Evolutionary conservation across 2,329 filamentous ascomycete species (phyloP), one percentile per base, ranked within the genome.

Genomic region (Zarea fungicola): DNA sequence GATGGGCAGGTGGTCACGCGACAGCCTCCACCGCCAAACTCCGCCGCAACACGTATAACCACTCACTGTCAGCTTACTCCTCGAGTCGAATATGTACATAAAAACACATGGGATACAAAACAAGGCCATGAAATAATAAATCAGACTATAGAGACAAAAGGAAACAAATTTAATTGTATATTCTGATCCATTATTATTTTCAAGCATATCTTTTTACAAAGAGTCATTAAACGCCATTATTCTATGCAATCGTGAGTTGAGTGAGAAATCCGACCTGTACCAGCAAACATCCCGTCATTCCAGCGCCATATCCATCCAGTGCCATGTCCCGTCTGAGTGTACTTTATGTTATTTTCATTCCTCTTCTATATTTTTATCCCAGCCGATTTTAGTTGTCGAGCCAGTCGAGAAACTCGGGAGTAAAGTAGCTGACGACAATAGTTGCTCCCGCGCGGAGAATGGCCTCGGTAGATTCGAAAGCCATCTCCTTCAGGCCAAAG

Each of bases 371-470:
- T 29, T 2, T 42, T n/a, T 42, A 22, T 22, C 13, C 19, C 2
- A 3, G 10, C 19, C 43, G 14, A 9, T 16, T 42, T 57, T 68
- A 80, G 52, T 73, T 74, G 52, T 78, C 76, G 50, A 85, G 68
- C 81, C 81, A 85, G 63, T 85, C 81, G 22, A 86, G 69, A 62
- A 86, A 84, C 56, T 85, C 87, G 1, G 93, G 93, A 1, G 88
- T 91, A 62, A 97, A 97, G 69, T 99, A 99, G 68, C 82, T 93
- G 59, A 97, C 80, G 36, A 99, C 80, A 61, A 99, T 97, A 0
- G 85, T 92, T 6, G 93, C 93, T 36, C 93, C 93, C 8, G 93
- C 93, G 57, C 93, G 80, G 52, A 99, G 71, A 54, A 99, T 97
- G 21, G 91, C 89, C 68, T 97, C 89, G 0, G 89, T 95, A 51